A percentile compares a stretch with the other conserved stretches of the same genome.
These are phyloP conservation scores for Nicotiana otophora DNA, from an alignment of 257 asterid genomes.

Conservation along the genomic window DNA sequence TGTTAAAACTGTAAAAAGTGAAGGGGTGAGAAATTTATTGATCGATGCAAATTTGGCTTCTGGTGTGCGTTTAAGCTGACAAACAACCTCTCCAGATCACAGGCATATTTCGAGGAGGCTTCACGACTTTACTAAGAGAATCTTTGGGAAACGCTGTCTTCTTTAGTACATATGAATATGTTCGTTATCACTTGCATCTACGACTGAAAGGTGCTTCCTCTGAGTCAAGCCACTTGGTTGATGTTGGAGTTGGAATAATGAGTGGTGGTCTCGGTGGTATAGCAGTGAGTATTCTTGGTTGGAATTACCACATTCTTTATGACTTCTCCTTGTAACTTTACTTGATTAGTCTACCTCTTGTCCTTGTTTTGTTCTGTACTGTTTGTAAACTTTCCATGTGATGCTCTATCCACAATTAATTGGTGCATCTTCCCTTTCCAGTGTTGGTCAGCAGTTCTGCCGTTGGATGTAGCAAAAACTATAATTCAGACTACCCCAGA, in stretches of 20 bases:
- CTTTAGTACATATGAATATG: constrained; percentile 78
- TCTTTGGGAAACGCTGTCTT: constrained; percentile 79
- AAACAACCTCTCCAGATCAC: constrained; percentile 48
- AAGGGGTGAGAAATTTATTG: constrained; percentile 65
- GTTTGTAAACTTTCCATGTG: constrained; percentile 2
- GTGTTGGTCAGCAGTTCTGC: constrained; percentile 74
- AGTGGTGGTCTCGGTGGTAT: constrained; percentile 95
- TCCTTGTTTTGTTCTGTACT: not conserved
- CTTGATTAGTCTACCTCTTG: not conserved
- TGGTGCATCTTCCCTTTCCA: constrained; percentile 7
- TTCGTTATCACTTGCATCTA: constrained; percentile 69
- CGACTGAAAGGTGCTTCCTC: constrained; percentile 47
- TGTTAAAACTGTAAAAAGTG: constrained; percentile 57
- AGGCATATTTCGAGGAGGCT: constrained; percentile 89
- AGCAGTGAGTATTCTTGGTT: constrained; percentile 43
- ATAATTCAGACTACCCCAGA: constrained; percentile 75
- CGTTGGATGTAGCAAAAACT: constrained; percentile 90
- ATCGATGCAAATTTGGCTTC: constrained; percentile 12
- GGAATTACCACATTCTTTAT: not conserved
- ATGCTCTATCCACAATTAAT: not conserved
- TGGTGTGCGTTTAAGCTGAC: constrained; percentile 35
- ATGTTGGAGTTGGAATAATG: constrained; percentile 75
- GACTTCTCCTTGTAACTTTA: not conserved
- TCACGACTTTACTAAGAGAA: constrained; percentile 72
- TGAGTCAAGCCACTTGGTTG: constrained; percentile 44